Evolutionary conservation across 106 monocot species (phyloP), one percentile per base, ranked within the genome.

Genomic region (Dactylorhiza incarnata): DNA sequence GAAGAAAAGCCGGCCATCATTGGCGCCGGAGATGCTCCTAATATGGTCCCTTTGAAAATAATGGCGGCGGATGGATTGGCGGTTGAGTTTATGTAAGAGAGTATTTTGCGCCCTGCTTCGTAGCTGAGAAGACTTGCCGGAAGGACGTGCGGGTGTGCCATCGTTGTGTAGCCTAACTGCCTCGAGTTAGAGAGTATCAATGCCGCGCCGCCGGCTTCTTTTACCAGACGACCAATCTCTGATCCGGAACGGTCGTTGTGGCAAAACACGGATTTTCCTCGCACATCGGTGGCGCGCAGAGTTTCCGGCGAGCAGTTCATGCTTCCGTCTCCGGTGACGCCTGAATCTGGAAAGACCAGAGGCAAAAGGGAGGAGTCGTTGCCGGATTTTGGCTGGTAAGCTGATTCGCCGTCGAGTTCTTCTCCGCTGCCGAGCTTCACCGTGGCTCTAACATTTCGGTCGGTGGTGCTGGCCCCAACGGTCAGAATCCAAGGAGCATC

Each of bases 401-500:
- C 16, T 62, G 76, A 43, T 16, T 81, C 71, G 0, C 72, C 81
- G 29, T 61, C 10, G 25, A 56, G 37, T 9, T 26, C 19, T 19
- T 25, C 14, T 10, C 76, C 72, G 16, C 62, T 23, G 26, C 76
- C 59, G 26, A 76, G 71, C 20, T 59, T 22, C 61, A 81, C 56
- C 10, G 43, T 56, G 19, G 59, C 52, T 10, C 58, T 53, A 5
- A 81, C 50, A 9, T 44, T 59, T 17, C 76, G 45, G 19, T 81
- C 76, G 1, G 49, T 48, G 4, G 81, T 59, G 72, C 81, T 76
- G 19, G 71, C 81, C 2, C 56, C 71, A 1, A 76, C 76, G 6
- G 76, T 81, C 14, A 81, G 76, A 19, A 81, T 15, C 76, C 81
- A 81, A 0, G 81, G 81, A 12, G 81, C 81, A 0, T 72, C 81